Evolutionary conservation across 768 basidiomycete genomes (phyloP).

Genomic region (Butyriboletus loyo): DNA sequence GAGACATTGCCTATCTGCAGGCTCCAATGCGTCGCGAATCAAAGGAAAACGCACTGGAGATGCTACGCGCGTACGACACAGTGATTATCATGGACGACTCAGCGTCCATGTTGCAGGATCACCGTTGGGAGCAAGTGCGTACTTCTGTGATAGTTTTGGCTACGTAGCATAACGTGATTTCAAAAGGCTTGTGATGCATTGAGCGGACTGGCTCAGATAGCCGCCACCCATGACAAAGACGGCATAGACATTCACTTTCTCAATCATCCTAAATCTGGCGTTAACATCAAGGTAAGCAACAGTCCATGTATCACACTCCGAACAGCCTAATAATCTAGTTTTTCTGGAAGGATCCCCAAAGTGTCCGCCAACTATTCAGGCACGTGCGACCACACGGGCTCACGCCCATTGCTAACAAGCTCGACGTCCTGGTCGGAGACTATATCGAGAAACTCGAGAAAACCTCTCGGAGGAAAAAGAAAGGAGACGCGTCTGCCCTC

Average conservation of each 20-base stretch:
- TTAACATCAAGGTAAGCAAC: conserved; percentile 38
- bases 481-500: conserved; percentile 21
- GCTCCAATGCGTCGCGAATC: conserved; percentile 28
- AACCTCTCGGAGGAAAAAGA: conserved; percentile 26
- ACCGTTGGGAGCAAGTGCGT: conserved; percentile 49
- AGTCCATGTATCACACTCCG: background rate
- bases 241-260: conserved; percentile 66
- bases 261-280: conserved; percentile 37
- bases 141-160: background rate
- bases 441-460: conserved; percentile 36
- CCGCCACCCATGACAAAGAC: conserved; percentile 49
- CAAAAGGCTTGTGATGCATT: conserved; percentile 25
- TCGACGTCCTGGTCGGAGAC: conserved; percentile 38
- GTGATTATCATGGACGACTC: conserved; percentile 63
- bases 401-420: conserved; percentile 44
- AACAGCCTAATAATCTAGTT: background rate
- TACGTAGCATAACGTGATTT: background rate
- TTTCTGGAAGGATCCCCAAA: conserved; percentile 32
- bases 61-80: conserved; percentile 49
- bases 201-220: conserved; percentile 45
- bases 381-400: conserved; percentile 41
- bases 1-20: conserved; percentile 22
- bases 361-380: conserved; percentile 43
- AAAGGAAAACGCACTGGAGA: conserved; percentile 31
- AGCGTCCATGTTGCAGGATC: conserved; percentile 45